Percentiles rank a stretch among this genome's conserved stretches.
Evolutionary conservation across 257 asterid species (phyloP).

Genomic region (Solanum sitiens): DNA sequence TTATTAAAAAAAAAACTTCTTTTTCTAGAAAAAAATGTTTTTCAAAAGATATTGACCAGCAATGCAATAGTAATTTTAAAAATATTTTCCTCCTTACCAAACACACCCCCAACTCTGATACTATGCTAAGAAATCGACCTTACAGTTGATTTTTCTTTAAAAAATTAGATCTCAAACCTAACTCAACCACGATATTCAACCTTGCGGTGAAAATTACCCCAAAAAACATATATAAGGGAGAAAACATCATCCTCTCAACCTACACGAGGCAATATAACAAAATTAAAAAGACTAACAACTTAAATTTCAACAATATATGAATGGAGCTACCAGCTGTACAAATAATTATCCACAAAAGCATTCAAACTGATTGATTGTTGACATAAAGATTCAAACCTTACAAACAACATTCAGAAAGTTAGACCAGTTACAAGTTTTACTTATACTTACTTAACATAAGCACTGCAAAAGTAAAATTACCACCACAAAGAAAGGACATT

Average conservation of each 20-base stretch:
- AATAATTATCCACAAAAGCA: neutral
- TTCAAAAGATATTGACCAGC: neutral
- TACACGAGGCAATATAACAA: neutral
- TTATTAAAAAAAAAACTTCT: too few relatives aligned
- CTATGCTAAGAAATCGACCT: neutral
- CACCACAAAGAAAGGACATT: neutral
- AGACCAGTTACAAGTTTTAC: neutral
- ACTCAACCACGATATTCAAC: neutral
- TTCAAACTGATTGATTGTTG: neutral
- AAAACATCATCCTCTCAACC: neutral
- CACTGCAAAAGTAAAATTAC: neutral
- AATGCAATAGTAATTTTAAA: neutral
- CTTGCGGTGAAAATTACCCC: neutral
- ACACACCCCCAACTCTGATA: neutral
- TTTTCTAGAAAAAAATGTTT: neutral
- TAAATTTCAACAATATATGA: neutral
- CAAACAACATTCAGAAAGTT: neutral
- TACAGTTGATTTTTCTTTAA: neutral
- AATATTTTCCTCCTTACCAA: neutral
- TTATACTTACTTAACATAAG: neutral
- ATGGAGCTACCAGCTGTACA: neutral
- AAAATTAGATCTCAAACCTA: neutral
- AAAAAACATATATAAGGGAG: neutral
- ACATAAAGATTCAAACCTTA: neutral
- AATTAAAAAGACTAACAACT: neutral